These are phyloP conservation scores for Kuraishia borneana DNA, from an alignment of 805 yeast species.

Conservation along the genomic window DNA sequence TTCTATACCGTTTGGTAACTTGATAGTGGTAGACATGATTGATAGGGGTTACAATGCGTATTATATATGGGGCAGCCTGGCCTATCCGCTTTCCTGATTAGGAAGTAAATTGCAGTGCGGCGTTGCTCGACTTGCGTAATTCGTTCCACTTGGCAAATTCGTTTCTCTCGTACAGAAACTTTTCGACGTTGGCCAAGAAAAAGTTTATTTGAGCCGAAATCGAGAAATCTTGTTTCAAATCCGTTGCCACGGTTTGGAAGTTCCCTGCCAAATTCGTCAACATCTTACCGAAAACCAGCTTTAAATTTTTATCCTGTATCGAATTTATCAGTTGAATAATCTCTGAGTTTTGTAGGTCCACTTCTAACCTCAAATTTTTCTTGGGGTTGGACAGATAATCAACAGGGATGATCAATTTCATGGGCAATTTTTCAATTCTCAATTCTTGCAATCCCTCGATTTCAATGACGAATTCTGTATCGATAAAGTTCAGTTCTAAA, in stretches of 20 bases:
- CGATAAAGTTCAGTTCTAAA: slow-evolving; percentile 12
- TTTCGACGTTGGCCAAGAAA: slow-evolving; percentile 19
- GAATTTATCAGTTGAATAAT: slow-evolving; percentile 15
- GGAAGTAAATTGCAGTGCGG: background rate
- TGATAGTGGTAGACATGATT: slow-evolving; percentile 10
- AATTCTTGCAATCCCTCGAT: slow-evolving; percentile 17
- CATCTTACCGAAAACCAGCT: slow-evolving; percentile 19
- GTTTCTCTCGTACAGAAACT: slow-evolving; percentile 15
- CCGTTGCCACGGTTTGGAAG: slow-evolving; percentile 12
- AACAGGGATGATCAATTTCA: slow-evolving; percentile 18
- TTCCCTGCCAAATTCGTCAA: slow-evolving; percentile 17
- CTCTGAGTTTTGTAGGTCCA: slow-evolving; percentile 19
- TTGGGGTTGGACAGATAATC: slow-evolving; percentile 17
- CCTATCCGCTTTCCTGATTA: background rate
- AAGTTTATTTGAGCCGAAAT: slow-evolving; percentile 20
- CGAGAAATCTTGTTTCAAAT: slow-evolving; percentile 8
- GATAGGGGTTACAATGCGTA: background rate
- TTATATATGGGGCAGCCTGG: background rate
- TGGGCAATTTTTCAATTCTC: slow-evolving; percentile 13
- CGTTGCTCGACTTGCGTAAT: slow-evolving; percentile 2
- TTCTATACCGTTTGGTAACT: slow-evolving; percentile 18
- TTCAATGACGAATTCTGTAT: slow-evolving; percentile 17
- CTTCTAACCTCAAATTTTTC: slow-evolving; percentile 15
- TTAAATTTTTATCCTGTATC: slow-evolving; percentile 15
- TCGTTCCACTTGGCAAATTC: slow-evolving; percentile 17